Conservation (phyloP, 2,329 filamentous ascomycete species). For the Dactylellina parvicollis region DNA sequence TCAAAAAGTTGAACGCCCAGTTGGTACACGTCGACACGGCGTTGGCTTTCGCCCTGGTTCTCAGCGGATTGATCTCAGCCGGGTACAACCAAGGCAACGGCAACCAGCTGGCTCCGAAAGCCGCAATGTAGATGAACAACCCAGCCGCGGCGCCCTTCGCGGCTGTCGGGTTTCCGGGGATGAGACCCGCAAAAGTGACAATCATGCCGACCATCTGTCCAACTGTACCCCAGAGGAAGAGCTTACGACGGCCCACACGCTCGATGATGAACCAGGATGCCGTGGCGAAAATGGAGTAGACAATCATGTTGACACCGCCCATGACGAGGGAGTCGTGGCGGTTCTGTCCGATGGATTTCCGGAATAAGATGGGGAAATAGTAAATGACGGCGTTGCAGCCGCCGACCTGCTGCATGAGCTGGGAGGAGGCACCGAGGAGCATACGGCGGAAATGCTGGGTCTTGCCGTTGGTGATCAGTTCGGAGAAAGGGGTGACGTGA, state of each 20-base stretch:
- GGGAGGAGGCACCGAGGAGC: constrained; percentile 69
- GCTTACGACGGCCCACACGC: constrained; percentile 72
- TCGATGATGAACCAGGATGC: constrained; percentile 74
- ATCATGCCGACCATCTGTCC: constrained; percentile 75
- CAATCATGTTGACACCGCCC: constrained; percentile 67
- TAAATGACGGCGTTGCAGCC: constrained; percentile 65
- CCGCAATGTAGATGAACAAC: constrained; percentile 75
- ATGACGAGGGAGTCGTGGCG: constrained; percentile 64
- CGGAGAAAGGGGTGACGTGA: constrained; percentile 62
- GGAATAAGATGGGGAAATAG: constrained; percentile 59
- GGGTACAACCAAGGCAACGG: constrained; percentile 73
- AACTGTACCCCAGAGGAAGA: constrained; percentile 76
- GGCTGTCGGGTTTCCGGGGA: constrained; percentile 58
- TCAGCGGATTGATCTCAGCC: constrained; percentile 68
- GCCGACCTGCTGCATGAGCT: constrained; percentile 72
- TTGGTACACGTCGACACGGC: constrained; percentile 71
- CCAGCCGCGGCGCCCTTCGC: constrained; percentile 67
- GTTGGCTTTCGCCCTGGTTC: constrained; percentile 69
- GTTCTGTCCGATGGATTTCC: constrained; percentile 61
- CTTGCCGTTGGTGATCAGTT: constrained; percentile 71
- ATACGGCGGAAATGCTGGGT: constrained; percentile 74
- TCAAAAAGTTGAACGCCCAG: constrained; percentile 58
- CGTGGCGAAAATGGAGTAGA: constrained; percentile 68
- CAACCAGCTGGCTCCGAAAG: constrained; percentile 73
- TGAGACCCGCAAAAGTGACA: constrained; percentile 66